phyloP scores from a whole-genome alignment of 805 yeast genomes.

The Ogataea saltuana region DNA sequence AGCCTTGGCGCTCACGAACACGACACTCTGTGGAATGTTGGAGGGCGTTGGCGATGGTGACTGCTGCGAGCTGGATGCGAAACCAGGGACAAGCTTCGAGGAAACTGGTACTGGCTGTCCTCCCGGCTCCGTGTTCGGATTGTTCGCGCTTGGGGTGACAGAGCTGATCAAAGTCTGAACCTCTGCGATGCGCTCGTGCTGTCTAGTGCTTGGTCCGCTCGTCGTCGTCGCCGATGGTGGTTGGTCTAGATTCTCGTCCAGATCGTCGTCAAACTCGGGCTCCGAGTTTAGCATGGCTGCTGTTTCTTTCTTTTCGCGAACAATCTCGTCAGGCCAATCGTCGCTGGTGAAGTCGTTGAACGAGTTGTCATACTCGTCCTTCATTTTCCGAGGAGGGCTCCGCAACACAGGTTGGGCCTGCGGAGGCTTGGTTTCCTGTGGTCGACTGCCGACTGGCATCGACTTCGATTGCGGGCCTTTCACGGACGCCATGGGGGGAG shows the following conservation, averaged over 20 bases:
- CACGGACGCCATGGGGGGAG: conserved; percentile 4
- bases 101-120: too few species aligned
- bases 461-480: conserved; percentile 15
- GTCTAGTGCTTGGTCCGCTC: background rate
- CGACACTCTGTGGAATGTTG: conserved; percentile 29
- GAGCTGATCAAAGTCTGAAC: background rate
- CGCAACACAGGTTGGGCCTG: background rate
- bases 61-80: conserved; percentile 8
- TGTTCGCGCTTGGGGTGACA: too few species aligned
- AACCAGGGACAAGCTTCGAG: too few species aligned
- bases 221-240: too few species aligned
- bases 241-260: background rate
- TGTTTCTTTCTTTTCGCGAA: conserved; percentile 10
- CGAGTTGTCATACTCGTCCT: conserved; percentile 46
- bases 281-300: conserved; percentile 27
- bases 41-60: conserved; percentile 16
- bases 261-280: conserved; percentile 32
- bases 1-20: conserved; percentile 63
- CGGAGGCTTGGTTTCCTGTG: background rate
- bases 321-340: conserved; percentile 36
- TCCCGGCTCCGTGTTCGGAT: too few species aligned
- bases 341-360: conserved; percentile 49
- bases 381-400: conserved; percentile 1
- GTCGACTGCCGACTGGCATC: conserved; percentile 11
- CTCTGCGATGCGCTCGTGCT: background rate